Evolutionary conservation across 1,284 basidiomycete genomes (phyloP), one percentile per base, ranked within the genome.

Genomic region (Austropuccinia psidii): DNA sequence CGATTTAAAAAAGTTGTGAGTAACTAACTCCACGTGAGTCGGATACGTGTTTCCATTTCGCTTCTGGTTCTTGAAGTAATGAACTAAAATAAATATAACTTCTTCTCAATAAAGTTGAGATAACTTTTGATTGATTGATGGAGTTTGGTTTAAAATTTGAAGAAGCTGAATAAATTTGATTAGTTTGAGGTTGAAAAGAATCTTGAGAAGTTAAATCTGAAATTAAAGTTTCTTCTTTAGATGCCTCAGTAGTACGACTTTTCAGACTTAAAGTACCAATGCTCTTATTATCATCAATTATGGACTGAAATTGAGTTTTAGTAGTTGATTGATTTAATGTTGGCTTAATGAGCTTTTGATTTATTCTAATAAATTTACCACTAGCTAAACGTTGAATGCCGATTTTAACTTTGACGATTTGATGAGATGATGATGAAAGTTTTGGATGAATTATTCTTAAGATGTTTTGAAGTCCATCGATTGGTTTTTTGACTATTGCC

Each of bases 61-160:
- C 93, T 80, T 98, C 94, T 0, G 96, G 96, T 79, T 98, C 96
- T 81, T 98, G 96, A 49, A 98, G 82, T 24, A 99, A 84, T 0
- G 94, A 96, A 0, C 94, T 95, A 80, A 99, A 98, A 81, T 98
- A 95, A 75, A 98, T 97, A 80, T 99, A 99, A 80, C 92, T 96
- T 75, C 95, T 85, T 78, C 89, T 87, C 35, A 98, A 90, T 74
- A 93, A 84, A 17, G 90, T 87, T 11, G 90, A 81, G 50, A 97
- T 89, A 58, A 17, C 57, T 61, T 47, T 72, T 68, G 47, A 73
- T 72, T 45, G 55, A 75, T 21, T 50, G 19, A 41, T 54, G n/a
- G n/a, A n/a, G n/a, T n/a, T n/a, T n/a, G n/a, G n/a, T n/a, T n/a
- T n/a, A n/a, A n/a, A n/a, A n/a, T n/a, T n/a, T n/a, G n/a, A n/a